Conservation (phyloP, 495 filamentous ascomycete genomes). For the Copromyces sp. region DNA sequence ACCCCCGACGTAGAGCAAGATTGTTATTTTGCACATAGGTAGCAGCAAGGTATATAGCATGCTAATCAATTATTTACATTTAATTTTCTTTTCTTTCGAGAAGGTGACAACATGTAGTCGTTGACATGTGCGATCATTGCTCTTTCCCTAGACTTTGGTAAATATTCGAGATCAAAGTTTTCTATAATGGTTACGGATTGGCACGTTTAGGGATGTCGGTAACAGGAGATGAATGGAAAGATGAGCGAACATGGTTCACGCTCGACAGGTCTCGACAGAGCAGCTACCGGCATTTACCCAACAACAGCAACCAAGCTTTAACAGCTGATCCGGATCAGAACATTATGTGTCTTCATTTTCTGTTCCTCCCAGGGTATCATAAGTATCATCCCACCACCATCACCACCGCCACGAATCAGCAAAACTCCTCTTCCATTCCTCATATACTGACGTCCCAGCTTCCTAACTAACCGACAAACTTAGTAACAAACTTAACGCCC, state of each 20-base stretch:
- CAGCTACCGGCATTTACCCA: not conserved
- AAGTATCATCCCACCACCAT: not conserved
- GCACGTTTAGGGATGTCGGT: not conserved
- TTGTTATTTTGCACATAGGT: not conserved
- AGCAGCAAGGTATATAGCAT: not conserved
- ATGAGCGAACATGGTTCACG: too few relatives aligned
- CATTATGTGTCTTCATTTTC: not conserved
- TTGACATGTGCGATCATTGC: too few relatives aligned
- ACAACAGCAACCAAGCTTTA: not conserved
- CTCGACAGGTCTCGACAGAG: too few relatives aligned
- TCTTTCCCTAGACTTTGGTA: too few relatives aligned
- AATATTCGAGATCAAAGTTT: too few relatives aligned
- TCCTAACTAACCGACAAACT: too few relatives aligned
- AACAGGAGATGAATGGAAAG: not conserved
- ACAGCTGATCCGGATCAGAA: not conserved
- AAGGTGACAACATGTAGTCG: too few relatives aligned
- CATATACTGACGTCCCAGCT: too few relatives aligned
- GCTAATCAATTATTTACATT: not conserved
- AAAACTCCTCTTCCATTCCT: too few relatives aligned
- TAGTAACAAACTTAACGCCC: constrained; percentile 16
- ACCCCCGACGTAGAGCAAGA: not conserved
- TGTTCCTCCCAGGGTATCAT: not conserved
- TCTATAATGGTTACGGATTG: too few relatives aligned
- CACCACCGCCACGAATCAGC: too few relatives aligned
- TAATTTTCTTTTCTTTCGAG: too few relatives aligned